Base-by-base conservation (phyloP, 768 basidiomycete species). In the Podaxis pistillaris region DNA sequence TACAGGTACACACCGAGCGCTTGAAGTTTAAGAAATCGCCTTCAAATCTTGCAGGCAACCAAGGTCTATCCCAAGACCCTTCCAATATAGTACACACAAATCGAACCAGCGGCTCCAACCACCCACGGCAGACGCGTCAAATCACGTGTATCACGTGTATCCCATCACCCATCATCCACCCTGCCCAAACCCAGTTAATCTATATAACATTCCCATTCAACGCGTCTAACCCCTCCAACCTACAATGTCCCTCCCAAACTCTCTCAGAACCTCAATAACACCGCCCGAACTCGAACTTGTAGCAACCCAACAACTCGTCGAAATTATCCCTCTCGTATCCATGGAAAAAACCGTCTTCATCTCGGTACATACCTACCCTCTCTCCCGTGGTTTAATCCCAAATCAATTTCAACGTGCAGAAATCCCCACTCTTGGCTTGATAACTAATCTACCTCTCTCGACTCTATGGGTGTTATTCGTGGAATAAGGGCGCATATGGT, bases 281-380 rank as follows among this genome's bases (percentile, higher is more conserved):
- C 66, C 67, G 1, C 63, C 62, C 40, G 65, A 69, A 63, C 60
- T 59, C 38, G 62, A 68, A 17, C 63, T 67, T 22, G 58, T 96
- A 59, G 92, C 95, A 1, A 91, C 85, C 19, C 90, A 97, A 68
- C 83, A 93, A 63, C 79, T 89, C 40, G 81, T 98, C 50, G 91
- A 94, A 65, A 91, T 97, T 63, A 82, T 95, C 1, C 95, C 95
- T 0, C 78, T 94, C 28, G 92, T 97, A 65, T 79, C 90, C 6
- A 96, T 96, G 93, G 93, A 94, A 69, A 86, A 83, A 66, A 94
- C 94, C 26, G 88, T 94, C 33, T 90, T 98, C 70, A 92, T 98
- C 65, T 93, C 94, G 74, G 95, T 92, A 81, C 67, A 68, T 65
- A 62, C 62, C 58, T 50, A 47, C 64, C 28, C 61, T 66, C 64